These are phyloP conservation scores for Acanthamoeba healyi DNA, from an alignment of 208 protist genomes.

Conservation along the genomic window DNA sequence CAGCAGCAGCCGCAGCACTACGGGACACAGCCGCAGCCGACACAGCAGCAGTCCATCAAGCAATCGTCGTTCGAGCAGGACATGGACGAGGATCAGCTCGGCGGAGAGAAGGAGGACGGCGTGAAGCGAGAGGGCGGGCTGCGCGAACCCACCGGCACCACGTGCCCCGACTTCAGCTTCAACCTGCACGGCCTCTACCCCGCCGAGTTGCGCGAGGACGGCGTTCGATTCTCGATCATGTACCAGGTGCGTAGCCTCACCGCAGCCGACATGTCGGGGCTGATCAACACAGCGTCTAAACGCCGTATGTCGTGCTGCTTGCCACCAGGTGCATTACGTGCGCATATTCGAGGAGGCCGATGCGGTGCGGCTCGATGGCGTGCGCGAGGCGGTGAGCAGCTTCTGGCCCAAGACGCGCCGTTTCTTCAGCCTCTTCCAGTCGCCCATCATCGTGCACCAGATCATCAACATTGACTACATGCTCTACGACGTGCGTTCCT, in stretches of 20 bases:
- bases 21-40: neutral
- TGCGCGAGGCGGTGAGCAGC: neutral
- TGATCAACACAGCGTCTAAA: too few species aligned
- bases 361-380: slow-evolving; percentile 6
- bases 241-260: neutral
- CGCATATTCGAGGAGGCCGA: slow-evolving; percentile 31
- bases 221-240: slow-evolving; percentile 44
- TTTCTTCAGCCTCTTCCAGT: slow-evolving; percentile 56
- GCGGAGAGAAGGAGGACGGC: neutral
- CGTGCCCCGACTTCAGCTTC: slow-evolving; percentile 52
- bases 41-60: neutral
- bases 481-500: slow-evolving; percentile 41
- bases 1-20: neutral
- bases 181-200: slow-evolving; percentile 36
- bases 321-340: neutral
- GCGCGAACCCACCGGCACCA: slow-evolving; percentile 13
- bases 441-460: neutral
- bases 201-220: slow-evolving; percentile 26
- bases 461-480: slow-evolving; percentile 58
- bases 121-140: neutral
- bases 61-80: neutral
- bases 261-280: too few species aligned
- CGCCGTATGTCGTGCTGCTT: too few species aligned
- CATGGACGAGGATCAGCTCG: neutral
- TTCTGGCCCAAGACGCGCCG: slow-evolving; percentile 42